Percentiles rank a stretch among this genome's conserved stretches.
phyloP scores from a whole-genome alignment of 2,329 filamentous ascomycete species.

The Hymenoscyphus infarciens region DNA sequence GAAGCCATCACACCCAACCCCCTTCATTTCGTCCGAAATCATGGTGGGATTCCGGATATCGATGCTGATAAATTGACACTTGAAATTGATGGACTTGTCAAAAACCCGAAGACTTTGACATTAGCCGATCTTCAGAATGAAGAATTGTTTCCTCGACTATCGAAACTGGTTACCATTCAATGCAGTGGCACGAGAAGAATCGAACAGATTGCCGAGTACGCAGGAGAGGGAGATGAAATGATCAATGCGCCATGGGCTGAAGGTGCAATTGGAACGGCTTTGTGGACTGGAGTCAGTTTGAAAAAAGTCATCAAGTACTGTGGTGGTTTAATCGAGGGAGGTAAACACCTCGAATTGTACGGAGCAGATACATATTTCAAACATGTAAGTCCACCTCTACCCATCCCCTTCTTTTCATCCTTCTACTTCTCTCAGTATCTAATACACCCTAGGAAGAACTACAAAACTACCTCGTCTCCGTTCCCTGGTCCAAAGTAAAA shows the following conservation, averaged over 20 bases:
- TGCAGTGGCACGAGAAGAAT: conserved; percentile 67
- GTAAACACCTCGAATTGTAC: conserved; percentile 63
- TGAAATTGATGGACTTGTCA: conserved; percentile 24
- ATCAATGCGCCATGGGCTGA: conserved; percentile 54
- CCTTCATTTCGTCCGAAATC: conserved; percentile 67
- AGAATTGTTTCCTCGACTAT: conserved; percentile 25
- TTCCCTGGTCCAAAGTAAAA: conserved; percentile 66
- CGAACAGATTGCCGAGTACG: conserved; percentile 63
- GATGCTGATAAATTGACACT: conserved; percentile 47
- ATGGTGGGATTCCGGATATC: conserved; percentile 67
- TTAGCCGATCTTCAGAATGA: conserved; percentile 24
- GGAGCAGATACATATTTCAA: conserved; percentile 75
- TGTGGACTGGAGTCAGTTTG: conserved; percentile 59
- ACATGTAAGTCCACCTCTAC: conserved; percentile 35
- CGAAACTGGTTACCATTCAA: conserved; percentile 58
- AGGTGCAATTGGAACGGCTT: conserved; percentile 64
- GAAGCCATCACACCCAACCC: conserved; percentile 57
- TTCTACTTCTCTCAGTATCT: too few species aligned
- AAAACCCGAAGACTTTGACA: conserved; percentile 22
- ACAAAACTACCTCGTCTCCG: conserved; percentile 64
- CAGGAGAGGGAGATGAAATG: conserved; percentile 63
- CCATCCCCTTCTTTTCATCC: too few species aligned
- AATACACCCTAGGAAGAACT: conserved; percentile 41
- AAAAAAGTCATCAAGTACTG: conserved; percentile 70
- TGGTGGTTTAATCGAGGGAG: conserved; percentile 53